Base-by-base conservation (phyloP, 495 filamentous ascomycete species). In the Aspergillus sparsus region DNA sequence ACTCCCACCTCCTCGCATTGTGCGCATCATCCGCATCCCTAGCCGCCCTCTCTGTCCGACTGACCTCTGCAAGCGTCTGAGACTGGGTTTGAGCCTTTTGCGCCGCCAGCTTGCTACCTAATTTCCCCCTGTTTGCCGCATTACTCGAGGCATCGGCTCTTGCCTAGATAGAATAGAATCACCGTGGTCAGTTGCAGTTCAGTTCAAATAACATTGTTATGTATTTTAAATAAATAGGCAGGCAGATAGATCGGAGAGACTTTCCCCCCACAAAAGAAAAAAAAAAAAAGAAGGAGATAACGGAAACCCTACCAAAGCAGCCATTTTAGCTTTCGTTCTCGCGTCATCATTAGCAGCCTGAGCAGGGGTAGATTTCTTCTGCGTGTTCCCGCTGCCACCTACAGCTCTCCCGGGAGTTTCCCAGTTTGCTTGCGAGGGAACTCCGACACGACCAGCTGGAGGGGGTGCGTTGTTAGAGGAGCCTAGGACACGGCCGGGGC, bases 1-100 rank as follows among this genome's bases (percentile, higher is more conserved):
- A 89, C 39, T 83, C 74, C 67, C 86, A 83, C 51, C 63, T 75
- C 55, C 83, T 73, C 21, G 77, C 74, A 45, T 80, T 69, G 7
- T 76, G 76, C 9, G 66, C 80, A 44, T 69, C 72, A 68, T 90
- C 87, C 11, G 82, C 76, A 57, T 87, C 84, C 55, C 88, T 74
- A 37, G 77, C 76, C 33, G 77, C 74, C 58, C 80, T 72, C 69
- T 89, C 85, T 31, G 77, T 75, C 51, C 71, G 73, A 72, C 84
- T 87, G 7, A 75, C 77, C 53, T 83, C 78, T 41, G 76, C 76
- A 41, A 89, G 73, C 4, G 83, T 86, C 55, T 86, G 84, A 3
- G 74, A 68, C 41, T 83, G 76, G 3, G 85, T 88, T 74, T 87
- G 81, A 53, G 81, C 82, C 75, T 83, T 87, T 73, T 91, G 86